Base-by-base conservation (phyloP, 2,329 filamentous ascomycete species). In the Xylariomycetidae sp. region DNA sequence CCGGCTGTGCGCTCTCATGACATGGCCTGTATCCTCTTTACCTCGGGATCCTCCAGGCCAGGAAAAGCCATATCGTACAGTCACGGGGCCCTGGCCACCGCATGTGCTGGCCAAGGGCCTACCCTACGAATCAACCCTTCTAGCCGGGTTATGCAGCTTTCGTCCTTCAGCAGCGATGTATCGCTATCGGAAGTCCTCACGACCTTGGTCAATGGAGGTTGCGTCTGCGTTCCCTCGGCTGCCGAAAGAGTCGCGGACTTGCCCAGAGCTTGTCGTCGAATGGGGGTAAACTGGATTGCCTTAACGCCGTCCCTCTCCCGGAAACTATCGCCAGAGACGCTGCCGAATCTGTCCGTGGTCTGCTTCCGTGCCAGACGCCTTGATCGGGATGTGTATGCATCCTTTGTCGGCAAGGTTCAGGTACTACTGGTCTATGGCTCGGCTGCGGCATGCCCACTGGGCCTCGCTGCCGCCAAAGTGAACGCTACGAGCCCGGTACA, bases 31-130 rank as follows among this genome's bases (percentile, higher is more conserved):
- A 64, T 78, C 3, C 68, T 84, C 4, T 76, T 82, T 40, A 73
- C 70, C 0, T 72, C 71, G 3, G 72, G 73, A 0, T 73, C 72
- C 0, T 72, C 73, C 2, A 69, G 68, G 30, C 68, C 65, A 31
- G 72, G 74, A 0, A 76, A 76, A 37, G 78, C 76, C 2, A 72
- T 79, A 10, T 72, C 79, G 13, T 74, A 82, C 39, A 73, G 72
- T 6, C 80, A 85, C 45, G 60, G 60, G 0, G 68, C 74, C 1
- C 61, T 82, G 1, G 72, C 72, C 2, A 74, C 75, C 0, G 64
- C 67, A 0, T 68, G 75, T 29, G 47, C 67, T 3, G 64, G 67
- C 0, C 71, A 79, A 45, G 70, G 64, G 0, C 57, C 64, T 1
- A 64, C 67, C 0, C 54, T 79, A 2, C 59, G 64, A 2, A 72